Base-by-base conservation (phyloP, 345 rosid species). In the Populus pruinosa region DNA sequence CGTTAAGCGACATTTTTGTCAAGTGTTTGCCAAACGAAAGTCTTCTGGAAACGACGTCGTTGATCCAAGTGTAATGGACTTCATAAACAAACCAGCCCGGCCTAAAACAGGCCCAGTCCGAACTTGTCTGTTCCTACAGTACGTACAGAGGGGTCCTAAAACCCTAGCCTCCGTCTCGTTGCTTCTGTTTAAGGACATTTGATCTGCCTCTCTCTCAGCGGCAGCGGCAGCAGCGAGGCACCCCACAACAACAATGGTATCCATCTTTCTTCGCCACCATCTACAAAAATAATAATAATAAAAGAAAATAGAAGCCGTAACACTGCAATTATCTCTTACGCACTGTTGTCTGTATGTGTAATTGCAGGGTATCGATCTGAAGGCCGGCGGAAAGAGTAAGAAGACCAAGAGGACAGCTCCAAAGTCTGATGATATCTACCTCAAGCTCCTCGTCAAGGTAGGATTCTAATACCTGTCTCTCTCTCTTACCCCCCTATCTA, bases 361-460 rank as follows among this genome's bases (percentile, higher is more conserved):
- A 25, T 77, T 73, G 4, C 88, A 96, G 99, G 99, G 99, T 66
- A 91, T 96, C 82, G 99, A 96, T 89, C 76, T 96, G 87, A 80
- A 87, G 69, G 99, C 99, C 17, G 99, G 98, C 83, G 98, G 99
- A 70, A 96, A 96, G 94, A 91, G 92, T 82, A 96, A 96, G 91
- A 92, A 92, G 87, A 86, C 99, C 56, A 91, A 85, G 82, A 83
- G 99, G 67, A 96, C 92, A 0, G 98, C 95, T 2, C 97, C 98
- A 1, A 94, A 91, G 75, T 96, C 98, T 20, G 91, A 94, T 44
- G 98, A 94, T 90, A 87, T 96, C 84, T 96, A 96, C 76, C 98
- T 96, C 67, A 94, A 94, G 88, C 97, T 96, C 35, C 85, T 85
- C 82, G 98, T 96, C 78, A 96, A 96, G 97, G 99, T 96, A 17